Conservation (phyloP, 2,329 filamentous ascomycete genomes). For the Penicillium psychrosexuale region DNA sequence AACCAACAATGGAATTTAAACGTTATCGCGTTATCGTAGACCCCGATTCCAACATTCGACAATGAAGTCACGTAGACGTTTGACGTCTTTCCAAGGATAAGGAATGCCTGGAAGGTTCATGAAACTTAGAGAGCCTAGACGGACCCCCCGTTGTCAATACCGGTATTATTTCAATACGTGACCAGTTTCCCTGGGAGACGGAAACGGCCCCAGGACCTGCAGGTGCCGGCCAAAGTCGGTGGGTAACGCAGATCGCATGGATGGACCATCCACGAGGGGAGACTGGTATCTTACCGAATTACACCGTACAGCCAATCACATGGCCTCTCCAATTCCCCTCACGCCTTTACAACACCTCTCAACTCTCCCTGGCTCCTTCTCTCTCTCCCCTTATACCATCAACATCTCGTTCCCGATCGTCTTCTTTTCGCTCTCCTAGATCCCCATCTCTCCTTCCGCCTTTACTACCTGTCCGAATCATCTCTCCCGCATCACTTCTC, state of each 20-base stretch:
- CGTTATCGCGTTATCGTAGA: background rate
- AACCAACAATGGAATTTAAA: slow-evolving; percentile 6
- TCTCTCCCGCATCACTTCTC: slow-evolving; percentile 9
- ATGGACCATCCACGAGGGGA: slow-evolving; percentile 20
- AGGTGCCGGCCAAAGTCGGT: slow-evolving; percentile 2
- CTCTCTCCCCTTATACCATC: slow-evolving; percentile 15
- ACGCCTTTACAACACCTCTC: slow-evolving; percentile 15
- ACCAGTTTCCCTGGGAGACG: slow-evolving; percentile 7
- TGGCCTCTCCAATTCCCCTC: slow-evolving; percentile 18
- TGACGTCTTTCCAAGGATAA: slow-evolving; percentile 19
- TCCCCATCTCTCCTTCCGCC: slow-evolving; percentile 11
- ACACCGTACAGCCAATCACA: slow-evolving; percentile 10
- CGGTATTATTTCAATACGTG: slow-evolving; percentile 5
- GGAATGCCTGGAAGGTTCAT: slow-evolving; percentile 32
- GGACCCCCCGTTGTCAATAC: slow-evolving; percentile 9
- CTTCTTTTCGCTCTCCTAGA: slow-evolving; percentile 8
- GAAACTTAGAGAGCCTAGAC: slow-evolving; percentile 16
- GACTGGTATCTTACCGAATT: slow-evolving; percentile 14
- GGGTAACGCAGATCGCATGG: slow-evolving; percentile 5
- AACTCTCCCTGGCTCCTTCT: slow-evolving; percentile 17
- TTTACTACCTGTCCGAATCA: slow-evolving; percentile 5
- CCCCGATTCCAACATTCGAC: background rate
- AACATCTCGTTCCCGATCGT: slow-evolving; percentile 14
- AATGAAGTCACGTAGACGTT: slow-evolving; percentile 3
- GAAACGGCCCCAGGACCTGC: slow-evolving; percentile 14